These are phyloP conservation scores for Sergeia podlipaevii DNA, from an alignment of 208 protist genomes.

Conservation along the genomic window DNA sequence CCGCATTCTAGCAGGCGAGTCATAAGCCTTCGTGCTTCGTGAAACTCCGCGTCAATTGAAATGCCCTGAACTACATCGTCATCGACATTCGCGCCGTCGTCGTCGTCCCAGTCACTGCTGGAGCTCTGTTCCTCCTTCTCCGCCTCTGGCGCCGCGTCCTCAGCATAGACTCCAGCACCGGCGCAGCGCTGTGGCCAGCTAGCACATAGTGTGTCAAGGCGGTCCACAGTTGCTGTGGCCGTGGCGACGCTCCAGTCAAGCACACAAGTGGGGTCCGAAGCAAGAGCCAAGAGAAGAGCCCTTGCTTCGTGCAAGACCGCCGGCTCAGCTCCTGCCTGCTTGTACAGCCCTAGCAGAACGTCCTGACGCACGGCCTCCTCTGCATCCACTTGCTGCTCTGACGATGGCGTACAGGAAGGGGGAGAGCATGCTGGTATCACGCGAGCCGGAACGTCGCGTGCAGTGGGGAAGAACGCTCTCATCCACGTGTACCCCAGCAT, in stretches of 20 bases:
- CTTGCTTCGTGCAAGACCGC: constrained; percentile 47
- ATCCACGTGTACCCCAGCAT: constrained; percentile 66
- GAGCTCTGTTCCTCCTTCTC: neutral
- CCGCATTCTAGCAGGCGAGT: constrained; percentile 7
- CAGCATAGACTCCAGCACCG: neutral
- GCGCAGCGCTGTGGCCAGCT: constrained; percentile 13
- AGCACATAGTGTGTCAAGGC: constrained; percentile 23
- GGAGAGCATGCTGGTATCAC: neutral
- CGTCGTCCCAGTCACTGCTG: constrained; percentile 43
- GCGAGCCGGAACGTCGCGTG: constrained; percentile 21
- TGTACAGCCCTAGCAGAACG: constrained; percentile 30
- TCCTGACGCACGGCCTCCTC: neutral
- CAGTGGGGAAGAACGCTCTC: constrained; percentile 31
- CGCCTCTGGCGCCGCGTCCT: neutral
- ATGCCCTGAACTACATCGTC: constrained; percentile 30
- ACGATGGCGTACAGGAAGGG: neutral
- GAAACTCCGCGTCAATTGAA: constrained; percentile 26
- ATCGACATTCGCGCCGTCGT: constrained; percentile 22
- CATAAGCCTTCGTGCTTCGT: constrained; percentile 18
- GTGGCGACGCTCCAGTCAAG: constrained; percentile 18
- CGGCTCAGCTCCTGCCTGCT: constrained; percentile 40
- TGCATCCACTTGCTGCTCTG: neutral
- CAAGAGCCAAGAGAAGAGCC: constrained; percentile 35
- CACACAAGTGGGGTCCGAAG: neutral
- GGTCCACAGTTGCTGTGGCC: constrained; percentile 20